Evolutionary conservation across 1,284 basidiomycete species (phyloP).

Genomic region (Melampsora americana): DNA sequence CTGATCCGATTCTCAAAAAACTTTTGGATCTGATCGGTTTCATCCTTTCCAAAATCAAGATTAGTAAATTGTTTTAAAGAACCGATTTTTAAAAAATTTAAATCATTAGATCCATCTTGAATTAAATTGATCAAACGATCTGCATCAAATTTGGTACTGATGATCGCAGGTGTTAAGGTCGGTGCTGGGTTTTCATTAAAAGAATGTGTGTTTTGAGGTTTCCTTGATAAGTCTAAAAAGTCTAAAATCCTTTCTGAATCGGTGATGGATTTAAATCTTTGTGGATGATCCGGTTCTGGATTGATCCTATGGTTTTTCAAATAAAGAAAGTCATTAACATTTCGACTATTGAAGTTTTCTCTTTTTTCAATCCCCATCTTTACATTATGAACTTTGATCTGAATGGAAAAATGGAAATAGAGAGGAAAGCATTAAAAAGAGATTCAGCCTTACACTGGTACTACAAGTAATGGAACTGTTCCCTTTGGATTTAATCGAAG

Average conservation of each 20-base stretch:
- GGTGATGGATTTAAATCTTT: not conserved
- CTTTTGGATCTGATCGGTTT: not conserved
- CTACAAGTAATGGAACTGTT: not conserved
- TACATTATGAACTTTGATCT: too few species aligned
- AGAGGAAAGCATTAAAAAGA: not conserved
- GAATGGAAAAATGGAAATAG: not conserved
- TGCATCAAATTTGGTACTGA: not conserved
- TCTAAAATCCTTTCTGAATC: conserved; percentile 5
- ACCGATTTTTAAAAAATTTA: not conserved
- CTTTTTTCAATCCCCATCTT: too few species aligned
- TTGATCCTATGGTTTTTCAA: not conserved
- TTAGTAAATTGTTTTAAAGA: not conserved
- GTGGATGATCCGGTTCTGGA: conserved; percentile 1
- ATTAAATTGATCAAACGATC: not conserved
- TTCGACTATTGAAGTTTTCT: too few species aligned
- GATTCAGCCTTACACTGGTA: not conserved
- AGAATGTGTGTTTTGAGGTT: not conserved
- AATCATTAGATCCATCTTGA: not conserved
- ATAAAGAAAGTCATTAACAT: not conserved
- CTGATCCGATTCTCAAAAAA: not conserved
- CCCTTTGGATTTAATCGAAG: not conserved
- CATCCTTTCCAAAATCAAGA: not conserved
- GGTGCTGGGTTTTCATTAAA: not conserved
- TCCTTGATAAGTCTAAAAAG: not conserved
- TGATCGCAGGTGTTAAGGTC: not conserved